A percentile compares a stretch with the other conserved stretches of the same genome.
Conservation (phyloP, 768 basidiomycete genomes). For the Tylopilus sp. region DNA sequence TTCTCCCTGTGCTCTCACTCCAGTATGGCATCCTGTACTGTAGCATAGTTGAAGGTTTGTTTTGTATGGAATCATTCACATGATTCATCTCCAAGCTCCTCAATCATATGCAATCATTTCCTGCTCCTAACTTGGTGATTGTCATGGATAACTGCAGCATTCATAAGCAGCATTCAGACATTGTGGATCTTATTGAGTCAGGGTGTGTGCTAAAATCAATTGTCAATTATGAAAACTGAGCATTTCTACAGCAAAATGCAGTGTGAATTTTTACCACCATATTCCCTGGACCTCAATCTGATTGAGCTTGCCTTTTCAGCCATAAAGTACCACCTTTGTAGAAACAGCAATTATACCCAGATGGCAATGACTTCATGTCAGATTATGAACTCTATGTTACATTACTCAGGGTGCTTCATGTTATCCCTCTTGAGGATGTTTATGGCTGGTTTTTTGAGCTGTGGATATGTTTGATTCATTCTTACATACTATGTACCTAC, state of each 20-base stretch:
- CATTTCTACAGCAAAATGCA: neutral
- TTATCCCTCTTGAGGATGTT: neutral
- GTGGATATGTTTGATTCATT: neutral
- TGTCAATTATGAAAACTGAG: too few species aligned
- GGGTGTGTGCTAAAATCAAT: too few species aligned
- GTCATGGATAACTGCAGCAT: neutral
- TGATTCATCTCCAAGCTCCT: constrained; percentile 36
- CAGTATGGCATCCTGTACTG: neutral
- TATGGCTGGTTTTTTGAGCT: neutral
- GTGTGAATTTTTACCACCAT: neutral
- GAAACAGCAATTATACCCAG: neutral
- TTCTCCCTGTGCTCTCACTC: neutral
- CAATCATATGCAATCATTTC: constrained; percentile 33
- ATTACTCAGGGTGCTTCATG: neutral
- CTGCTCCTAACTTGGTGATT: neutral
- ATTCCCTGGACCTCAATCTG: neutral
- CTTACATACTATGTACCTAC: too few species aligned
- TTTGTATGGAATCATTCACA: neutral
- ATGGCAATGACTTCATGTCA: neutral
- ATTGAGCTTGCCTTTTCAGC: neutral
- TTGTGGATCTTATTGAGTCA: neutral
- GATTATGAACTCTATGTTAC: neutral
- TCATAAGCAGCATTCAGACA: neutral
- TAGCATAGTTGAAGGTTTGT: constrained; percentile 20
- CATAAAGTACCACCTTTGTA: neutral